Evolutionary conservation across 2,329 filamentous ascomycete species (phyloP), one percentile per base, ranked within the genome.

Genomic region (Trichophyton rubrum): DNA sequence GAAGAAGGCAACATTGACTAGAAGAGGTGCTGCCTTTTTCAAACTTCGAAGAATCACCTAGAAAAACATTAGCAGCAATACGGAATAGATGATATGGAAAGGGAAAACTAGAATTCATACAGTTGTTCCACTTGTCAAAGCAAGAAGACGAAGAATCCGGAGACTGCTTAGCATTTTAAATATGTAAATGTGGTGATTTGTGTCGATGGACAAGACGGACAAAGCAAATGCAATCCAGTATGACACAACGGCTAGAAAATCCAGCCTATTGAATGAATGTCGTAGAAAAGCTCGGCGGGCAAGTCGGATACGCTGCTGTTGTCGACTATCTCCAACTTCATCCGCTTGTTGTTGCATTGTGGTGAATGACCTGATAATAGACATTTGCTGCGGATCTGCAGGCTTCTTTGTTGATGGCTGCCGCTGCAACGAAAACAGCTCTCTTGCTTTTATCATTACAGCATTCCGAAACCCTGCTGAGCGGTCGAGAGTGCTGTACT

Each of bases 151-250:
- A 65, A 99, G 76, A 65, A 99, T 96, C 51, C 95, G 88, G 64
- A 99, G 80, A 73, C 90, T 96, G 69, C 91, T 96, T 62, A 99
- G 79, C 95, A 99, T 99, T 61, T 89, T 86, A 73, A 99, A 99
- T 6, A 97, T 82, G 67, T 90, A 95, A 6, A 97, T 73, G 69
- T 95, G 89, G 59, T 85, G 79, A 1, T 73, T 69, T 62, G 80
- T 79, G 69, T 96, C 89, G 20, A 90, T 71, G 0, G 86, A 85
- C 9, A 82, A 81, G 17, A 91, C 74, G 35, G 84, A 83, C 58
- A 99, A 78, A 9, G 83, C 72, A 68, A 97, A 93, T 1, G 89
- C 86, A 61, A 96, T 86, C 93, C 93, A 99, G 73, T 90, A 99
- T 0, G 92, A 87, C n/a, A 93, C 80, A 6, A 99, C 88, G 1